phyloP scores from a whole-genome alignment of 352 stramenopile species.

The Globisporangium takayamanum region DNA sequence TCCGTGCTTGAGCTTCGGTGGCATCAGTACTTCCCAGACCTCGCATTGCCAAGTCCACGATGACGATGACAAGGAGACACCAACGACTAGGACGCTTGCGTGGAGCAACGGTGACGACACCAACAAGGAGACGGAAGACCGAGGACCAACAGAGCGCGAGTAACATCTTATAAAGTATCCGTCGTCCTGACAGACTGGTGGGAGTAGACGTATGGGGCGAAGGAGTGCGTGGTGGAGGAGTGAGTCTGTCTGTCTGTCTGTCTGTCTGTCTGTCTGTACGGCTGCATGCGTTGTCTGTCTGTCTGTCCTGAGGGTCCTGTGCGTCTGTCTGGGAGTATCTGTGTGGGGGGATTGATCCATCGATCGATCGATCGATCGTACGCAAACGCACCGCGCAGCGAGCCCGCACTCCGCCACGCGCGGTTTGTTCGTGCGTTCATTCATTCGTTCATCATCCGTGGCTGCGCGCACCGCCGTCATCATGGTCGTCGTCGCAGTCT shows the following conservation, averaged over 20 bases:
- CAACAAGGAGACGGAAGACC: neutral
- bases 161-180: no score
- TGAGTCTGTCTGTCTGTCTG: no score
- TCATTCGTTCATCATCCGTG: conserved; percentile 4
- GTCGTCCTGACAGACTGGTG: neutral
- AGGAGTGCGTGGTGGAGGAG: neutral
- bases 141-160: neutral
- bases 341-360: no score
- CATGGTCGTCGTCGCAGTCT: neutral
- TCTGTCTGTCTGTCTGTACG: no score
- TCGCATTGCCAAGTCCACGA: conserved; percentile 7
- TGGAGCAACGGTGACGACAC: neutral
- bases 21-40: conserved; percentile 43
- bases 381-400: conserved; percentile 1
- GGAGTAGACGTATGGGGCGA: neutral
- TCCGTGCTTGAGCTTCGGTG: conserved; percentile 44
- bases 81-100: neutral
- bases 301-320: no score
- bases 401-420: neutral
- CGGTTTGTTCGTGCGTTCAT: conserved; percentile 13
- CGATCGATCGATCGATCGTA: neutral
- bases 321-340: no score
- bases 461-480: neutral
- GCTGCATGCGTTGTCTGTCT: no score
- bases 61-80: neutral